Conservation (phyloP, 495 filamentous ascomycete genomes). For the Pyronema omphalodes region DNA sequence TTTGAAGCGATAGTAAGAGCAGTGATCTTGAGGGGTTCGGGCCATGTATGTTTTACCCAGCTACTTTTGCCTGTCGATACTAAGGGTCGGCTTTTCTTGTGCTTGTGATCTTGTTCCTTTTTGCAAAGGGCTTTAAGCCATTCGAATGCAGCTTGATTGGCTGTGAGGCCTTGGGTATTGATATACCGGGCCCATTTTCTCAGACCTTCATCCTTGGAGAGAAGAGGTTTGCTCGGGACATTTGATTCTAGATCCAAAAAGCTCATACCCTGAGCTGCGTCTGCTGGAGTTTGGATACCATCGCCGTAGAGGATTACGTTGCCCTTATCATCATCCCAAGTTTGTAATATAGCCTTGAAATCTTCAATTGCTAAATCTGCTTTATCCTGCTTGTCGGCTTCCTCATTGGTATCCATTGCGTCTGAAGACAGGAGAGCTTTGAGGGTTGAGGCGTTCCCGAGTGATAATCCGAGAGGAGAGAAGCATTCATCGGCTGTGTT, state of each 20-base stretch:
- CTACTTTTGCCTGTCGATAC: conserved; percentile 8
- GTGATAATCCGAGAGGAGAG: conserved; percentile 14
- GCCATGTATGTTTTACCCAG: conserved; percentile 21
- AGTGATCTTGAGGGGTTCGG: conserved; percentile 12
- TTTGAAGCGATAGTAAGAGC: conserved; percentile 13
- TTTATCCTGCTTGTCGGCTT: neutral
- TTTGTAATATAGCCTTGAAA: conserved; percentile 34
- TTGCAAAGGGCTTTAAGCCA: conserved; percentile 45
- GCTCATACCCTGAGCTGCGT: conserved; percentile 23
- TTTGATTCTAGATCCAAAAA: conserved; percentile 22
- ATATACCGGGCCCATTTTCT: conserved; percentile 35
- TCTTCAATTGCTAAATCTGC: conserved; percentile 29
- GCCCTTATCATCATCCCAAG: conserved; percentile 43
- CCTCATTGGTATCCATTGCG: neutral
- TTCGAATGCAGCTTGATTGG: conserved; percentile 43
- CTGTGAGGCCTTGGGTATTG: conserved; percentile 37
- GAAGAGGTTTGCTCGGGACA: conserved; percentile 20
- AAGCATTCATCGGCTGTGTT: conserved; percentile 20
- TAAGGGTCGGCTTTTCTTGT: conserved; percentile 4
- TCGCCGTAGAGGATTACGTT: conserved; percentile 38
- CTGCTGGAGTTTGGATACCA: conserved; percentile 26
- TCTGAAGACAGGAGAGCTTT: conserved; percentile 2
- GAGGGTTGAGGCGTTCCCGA: conserved; percentile 17
- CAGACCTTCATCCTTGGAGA: conserved; percentile 40
- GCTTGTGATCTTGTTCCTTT: conserved; percentile 25